Conservation (phyloP, 2,329 filamentous ascomycete genomes). For the Leptodontidium sp. region DNA sequence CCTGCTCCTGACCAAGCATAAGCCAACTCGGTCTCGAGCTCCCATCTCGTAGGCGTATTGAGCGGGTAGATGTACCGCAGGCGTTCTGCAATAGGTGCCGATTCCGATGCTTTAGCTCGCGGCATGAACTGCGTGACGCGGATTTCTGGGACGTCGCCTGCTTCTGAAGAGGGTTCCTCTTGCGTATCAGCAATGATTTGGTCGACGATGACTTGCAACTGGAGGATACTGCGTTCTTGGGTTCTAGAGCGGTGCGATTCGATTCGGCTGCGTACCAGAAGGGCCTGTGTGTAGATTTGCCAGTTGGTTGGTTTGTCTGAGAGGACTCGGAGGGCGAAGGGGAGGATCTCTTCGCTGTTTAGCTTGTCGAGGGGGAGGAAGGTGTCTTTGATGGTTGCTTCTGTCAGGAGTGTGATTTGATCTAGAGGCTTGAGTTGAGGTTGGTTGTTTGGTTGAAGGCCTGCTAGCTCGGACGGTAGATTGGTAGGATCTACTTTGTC, state of each 20-base stretch:
- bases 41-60: constrained; percentile 87
- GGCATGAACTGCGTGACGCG: constrained; percentile 83
- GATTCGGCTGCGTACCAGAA: constrained; percentile 88
- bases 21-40: constrained; percentile 91
- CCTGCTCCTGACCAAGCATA: constrained; percentile 91
- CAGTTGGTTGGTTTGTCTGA: constrained; percentile 92
- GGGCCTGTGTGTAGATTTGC: constrained; percentile 95
- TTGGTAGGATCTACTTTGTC: constrained; percentile 51
- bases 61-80: constrained; percentile 86
- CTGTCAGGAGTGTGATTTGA: constrained; percentile 88
- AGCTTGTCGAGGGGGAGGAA: constrained; percentile 83
- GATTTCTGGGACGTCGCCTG: constrained; percentile 49
- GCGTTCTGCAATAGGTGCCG: constrained; percentile 78
- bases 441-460: constrained; percentile 79
- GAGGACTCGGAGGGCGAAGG: constrained; percentile 88
- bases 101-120: constrained; percentile 75
- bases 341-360: constrained; percentile 91
- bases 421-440: constrained; percentile 84
- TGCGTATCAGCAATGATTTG: constrained; percentile 89
- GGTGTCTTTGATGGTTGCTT: constrained; percentile 87
- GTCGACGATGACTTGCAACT: constrained; percentile 94
- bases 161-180: constrained; percentile 36
- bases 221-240: constrained; percentile 86
- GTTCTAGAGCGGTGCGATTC: constrained; percentile 89
- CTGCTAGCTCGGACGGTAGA: constrained; percentile 68